Conservation (phyloP, 768 basidiomycete species). For the Mycena indigotica region DNA sequence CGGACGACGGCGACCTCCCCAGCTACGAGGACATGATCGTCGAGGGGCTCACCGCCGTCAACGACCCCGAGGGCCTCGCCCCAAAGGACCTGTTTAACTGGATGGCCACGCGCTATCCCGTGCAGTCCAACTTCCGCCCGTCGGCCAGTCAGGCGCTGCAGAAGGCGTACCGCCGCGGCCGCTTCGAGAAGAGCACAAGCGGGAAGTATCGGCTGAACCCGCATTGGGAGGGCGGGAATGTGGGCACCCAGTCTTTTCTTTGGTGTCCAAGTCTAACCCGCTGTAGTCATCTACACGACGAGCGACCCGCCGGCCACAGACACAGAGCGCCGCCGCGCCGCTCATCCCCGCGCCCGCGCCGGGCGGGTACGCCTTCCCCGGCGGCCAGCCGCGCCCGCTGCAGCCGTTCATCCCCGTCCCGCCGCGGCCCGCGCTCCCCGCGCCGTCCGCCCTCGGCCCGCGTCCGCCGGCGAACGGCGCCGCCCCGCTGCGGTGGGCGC, state of each 20-base stretch:
- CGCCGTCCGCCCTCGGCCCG: background rate
- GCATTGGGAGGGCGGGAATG: conserved; percentile 80
- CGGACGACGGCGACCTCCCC: conserved; percentile 59
- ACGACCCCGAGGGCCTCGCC: conserved; percentile 73
- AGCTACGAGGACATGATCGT: conserved; percentile 93
- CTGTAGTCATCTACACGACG: conserved; percentile 67
- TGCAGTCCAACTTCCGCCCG: conserved; percentile 87
- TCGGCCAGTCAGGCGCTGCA: conserved; percentile 88
- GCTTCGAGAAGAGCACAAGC: conserved; percentile 72
- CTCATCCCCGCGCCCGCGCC: conserved; percentile 25
- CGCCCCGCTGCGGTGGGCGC: background rate
- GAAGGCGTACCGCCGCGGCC: conserved; percentile 80
- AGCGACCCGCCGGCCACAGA: conserved; percentile 81
- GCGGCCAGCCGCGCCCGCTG: conserved; percentile 4
- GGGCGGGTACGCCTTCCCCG: conserved; percentile 10
- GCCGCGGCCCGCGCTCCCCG: background rate
- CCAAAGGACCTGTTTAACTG: conserved; percentile 84
- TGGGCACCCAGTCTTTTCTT: conserved; percentile 45
- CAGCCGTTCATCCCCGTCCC: conserved; percentile 1
- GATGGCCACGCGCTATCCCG: conserved; percentile 81
- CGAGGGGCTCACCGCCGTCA: conserved; percentile 67
- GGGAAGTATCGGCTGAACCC: conserved; percentile 78
- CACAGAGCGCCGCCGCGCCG: conserved; percentile 31
- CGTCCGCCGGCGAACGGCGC: background rate
- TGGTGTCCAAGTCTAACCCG: conserved; percentile 2